Base-by-base conservation (phyloP, 768 basidiomycete genomes). In the Pleurotus tuoliensis region DNA sequence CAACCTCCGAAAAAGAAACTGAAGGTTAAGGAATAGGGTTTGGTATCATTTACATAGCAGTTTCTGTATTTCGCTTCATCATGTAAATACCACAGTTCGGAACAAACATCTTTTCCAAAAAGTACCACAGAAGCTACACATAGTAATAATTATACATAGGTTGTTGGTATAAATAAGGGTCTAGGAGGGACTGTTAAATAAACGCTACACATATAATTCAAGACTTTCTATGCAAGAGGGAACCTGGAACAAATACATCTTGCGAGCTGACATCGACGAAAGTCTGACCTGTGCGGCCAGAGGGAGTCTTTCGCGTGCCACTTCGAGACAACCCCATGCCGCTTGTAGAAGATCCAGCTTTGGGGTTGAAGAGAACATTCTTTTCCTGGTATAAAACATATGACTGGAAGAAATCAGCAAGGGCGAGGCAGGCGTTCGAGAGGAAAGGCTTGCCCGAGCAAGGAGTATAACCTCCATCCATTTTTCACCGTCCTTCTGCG, bases 361-460 rank as follows among this genome's bases (percentile, higher is more conserved):
- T 75, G 16, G 76, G 72, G 51, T 75, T 77, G 63, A 83, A 83
- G 12, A 88, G 77, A 57, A 90, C 79, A 57, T 87, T 81, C 40
- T 86, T 83, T 65, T 92, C 91, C 71, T 92, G 91, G 63, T 87
- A 78, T 16, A 93, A 77, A 47, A 92, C 84, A 66, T 92, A 92
- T 1, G 92, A 93, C 90, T 93, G 58, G 16, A 27, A 55, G 37
- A 57, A 37, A 38, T 16, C 1, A 24, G 8, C 38, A 40, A 22
- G 3, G 41, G 41, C 45, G 4, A 38, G 34, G 59, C 30, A 57
- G 46, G 39, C 18, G 56, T 12, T 38, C 20, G 5, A 18, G 30
- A 9, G 39, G 27, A 47, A 15, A 59, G 18, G 76, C 90, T 67
- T 69, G 94, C 93, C 51, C 93, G 83, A 54, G 92, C 92, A 55